phyloP scores from a whole-genome alignment of 352 stramenopile species.

The Phytophthora pseudosyringae region DNA sequence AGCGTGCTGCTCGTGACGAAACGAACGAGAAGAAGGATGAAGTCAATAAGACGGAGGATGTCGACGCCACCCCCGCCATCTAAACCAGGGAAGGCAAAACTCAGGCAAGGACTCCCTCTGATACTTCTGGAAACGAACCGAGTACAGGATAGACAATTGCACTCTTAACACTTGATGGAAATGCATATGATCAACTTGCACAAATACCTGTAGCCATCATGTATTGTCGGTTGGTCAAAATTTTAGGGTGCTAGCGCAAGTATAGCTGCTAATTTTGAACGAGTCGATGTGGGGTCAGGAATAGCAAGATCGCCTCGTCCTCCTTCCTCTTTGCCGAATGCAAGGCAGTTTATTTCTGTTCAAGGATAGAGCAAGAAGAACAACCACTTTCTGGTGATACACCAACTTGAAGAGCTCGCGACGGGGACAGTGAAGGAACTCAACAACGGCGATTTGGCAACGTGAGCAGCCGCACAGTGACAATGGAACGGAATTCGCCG shows the following conservation, averaged over 20 bases:
- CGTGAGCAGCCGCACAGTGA: background rate
- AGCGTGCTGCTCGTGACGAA: constrained; percentile 50
- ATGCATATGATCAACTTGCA: constrained; percentile 21
- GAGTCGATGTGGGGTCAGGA: constrained; percentile 14
- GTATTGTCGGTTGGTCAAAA: constrained; percentile 1
- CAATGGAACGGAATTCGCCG: constrained; percentile 16
- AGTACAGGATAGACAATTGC: constrained; percentile 21
- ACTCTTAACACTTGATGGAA: constrained; percentile 16
- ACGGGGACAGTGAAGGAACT: background rate
- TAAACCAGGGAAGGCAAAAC: constrained; percentile 14
- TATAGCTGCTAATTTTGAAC: constrained; percentile 30
- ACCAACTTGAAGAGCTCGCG: background rate
- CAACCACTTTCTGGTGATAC: background rate
- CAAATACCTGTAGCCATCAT: background rate
- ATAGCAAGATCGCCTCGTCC: constrained; percentile 29
- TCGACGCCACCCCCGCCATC: constrained; percentile 15
- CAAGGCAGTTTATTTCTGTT: constrained; percentile 34
- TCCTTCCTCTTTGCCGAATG: background rate
- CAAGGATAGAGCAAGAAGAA: constrained; percentile 6
- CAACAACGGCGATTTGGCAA: background rate
- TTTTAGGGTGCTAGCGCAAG: background rate
- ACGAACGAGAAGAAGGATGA: constrained; percentile 21
- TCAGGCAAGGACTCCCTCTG: background rate
- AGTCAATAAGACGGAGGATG: constrained; percentile 13
- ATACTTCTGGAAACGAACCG: background rate